phyloP scores from a whole-genome alignment of 257 asterid species.

The Fraxinus cuspidata region DNA sequence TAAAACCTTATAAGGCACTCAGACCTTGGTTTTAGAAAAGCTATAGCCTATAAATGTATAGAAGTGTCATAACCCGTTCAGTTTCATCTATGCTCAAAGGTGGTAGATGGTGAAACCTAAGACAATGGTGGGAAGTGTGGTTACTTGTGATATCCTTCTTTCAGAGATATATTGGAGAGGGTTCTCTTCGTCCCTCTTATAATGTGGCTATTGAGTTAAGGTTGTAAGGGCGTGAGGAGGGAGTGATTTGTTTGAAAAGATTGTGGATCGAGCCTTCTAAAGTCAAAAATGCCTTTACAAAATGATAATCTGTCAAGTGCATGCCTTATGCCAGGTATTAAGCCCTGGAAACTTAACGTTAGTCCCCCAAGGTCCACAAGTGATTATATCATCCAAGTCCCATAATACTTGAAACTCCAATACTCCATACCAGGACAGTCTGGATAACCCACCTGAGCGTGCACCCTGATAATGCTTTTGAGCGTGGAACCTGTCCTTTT shows the following conservation, averaged over 20 bases:
- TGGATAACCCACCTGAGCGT: not conserved
- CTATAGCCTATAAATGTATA: not conserved
- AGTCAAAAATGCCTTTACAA: not conserved
- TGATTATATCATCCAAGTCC: not conserved
- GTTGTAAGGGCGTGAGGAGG: not conserved
- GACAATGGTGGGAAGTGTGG: not conserved
- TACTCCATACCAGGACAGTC: not conserved
- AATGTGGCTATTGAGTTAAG: not conserved
- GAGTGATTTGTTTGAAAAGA: slow-evolving; percentile 6
- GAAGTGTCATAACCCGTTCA: not conserved
- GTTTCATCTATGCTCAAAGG: not conserved
- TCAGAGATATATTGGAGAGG: not conserved
- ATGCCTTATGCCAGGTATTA: not conserved
- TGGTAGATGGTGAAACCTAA: slow-evolving; percentile 11
- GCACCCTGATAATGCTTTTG: not conserved
- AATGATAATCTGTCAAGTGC: slow-evolving; percentile 6
- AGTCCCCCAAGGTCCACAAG: not conserved
- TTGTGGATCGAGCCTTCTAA: slow-evolving; percentile 2
- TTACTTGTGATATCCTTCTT: not conserved
- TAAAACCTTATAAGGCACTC: not conserved
- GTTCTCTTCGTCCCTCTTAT: not conserved
- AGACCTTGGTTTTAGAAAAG: not conserved
- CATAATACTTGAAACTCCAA: not conserved
- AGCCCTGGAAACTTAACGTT: slow-evolving; percentile 2
- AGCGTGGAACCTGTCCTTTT: no score